phyloP scores from a whole-genome alignment of 176 grass and related monocot genomes.

The Cymbopogon citratus region DNA sequence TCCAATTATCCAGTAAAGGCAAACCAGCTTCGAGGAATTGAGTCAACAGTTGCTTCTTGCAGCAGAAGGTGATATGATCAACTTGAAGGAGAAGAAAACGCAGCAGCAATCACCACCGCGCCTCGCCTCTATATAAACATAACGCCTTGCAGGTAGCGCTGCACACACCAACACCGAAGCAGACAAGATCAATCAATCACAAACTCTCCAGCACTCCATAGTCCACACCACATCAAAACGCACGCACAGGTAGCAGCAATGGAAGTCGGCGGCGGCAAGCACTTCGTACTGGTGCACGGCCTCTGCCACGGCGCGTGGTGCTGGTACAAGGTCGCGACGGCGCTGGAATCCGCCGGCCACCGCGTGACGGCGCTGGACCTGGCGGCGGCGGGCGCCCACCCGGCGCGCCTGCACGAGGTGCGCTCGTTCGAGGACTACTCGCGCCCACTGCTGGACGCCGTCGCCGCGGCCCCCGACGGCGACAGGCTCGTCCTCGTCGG shows the following conservation, averaged over 20 bases:
- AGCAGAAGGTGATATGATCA: conserved; percentile 6
- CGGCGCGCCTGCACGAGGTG: conserved; percentile 43
- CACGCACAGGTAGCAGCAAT: not conserved
- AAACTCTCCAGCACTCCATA: not conserved
- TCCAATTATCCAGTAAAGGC: not conserved
- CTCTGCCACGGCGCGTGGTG: conserved; percentile 51
- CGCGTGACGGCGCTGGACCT: conserved; percentile 53
- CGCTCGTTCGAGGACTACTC: conserved; percentile 49
- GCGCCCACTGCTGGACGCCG: conserved; percentile 30
- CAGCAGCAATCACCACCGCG: not conserved
- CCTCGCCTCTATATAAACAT: not conserved
- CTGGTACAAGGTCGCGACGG: conserved; percentile 42
- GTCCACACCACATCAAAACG: not conserved
- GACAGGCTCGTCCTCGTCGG: conserved; percentile 42
- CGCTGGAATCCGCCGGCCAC: conserved; percentile 24
- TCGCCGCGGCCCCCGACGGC: conserved; percentile 10
- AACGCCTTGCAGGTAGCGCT: too few relatives aligned
- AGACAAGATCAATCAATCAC: not conserved
- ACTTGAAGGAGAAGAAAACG: conserved; percentile 22
- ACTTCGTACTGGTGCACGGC: conserved; percentile 49
- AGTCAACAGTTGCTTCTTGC: not conserved
- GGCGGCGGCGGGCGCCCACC: conserved; percentile 28
- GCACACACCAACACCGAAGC: not conserved
- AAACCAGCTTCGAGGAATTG: not conserved
- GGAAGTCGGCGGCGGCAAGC: conserved; percentile 1